Conservation (phyloP, 768 basidiomycete species). For the Cystobasidium ongulense region DNA sequence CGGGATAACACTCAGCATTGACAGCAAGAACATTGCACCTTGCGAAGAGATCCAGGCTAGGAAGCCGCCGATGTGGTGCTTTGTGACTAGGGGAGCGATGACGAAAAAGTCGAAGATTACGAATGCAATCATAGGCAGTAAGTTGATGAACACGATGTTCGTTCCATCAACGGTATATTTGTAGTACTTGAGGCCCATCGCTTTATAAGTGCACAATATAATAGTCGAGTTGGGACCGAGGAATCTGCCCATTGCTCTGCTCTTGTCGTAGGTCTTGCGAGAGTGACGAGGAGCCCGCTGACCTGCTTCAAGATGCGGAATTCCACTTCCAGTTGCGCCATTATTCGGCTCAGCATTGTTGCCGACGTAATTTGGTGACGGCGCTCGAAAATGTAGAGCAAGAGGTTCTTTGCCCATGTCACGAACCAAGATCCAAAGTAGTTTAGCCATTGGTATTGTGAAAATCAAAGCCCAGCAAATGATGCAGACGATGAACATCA, state of each 20-base stretch:
- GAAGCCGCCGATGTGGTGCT: constrained; percentile 52
- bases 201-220: constrained; percentile 86
- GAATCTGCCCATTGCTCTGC: constrained; percentile 37
- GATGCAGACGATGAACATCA: constrained; percentile 76
- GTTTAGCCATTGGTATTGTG: constrained; percentile 95
- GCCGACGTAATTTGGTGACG: constrained; percentile 49
- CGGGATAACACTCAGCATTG: constrained; percentile 85
- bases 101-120: constrained; percentile 88
- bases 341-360: constrained; percentile 23
- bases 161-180: constrained; percentile 98
- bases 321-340: neutral
- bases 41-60: constrained; percentile 59
- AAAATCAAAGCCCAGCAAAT: constrained; percentile 92
- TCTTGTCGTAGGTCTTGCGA: constrained; percentile 37
- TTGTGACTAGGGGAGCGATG: constrained; percentile 62
- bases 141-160: constrained; percentile 95
- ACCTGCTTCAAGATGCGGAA: constrained; percentile 55
- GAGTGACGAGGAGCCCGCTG: constrained; percentile 64
- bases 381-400: constrained; percentile 82
- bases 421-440: constrained; percentile 88
- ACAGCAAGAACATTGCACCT: constrained; percentile 70
- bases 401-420: constrained; percentile 71
- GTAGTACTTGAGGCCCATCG: constrained; percentile 83
- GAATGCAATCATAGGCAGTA: constrained; percentile 86
- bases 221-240: constrained; percentile 60